phyloP scores from a whole-genome alignment of 768 basidiomycete species.

The Kockovaella imperatae region DNA sequence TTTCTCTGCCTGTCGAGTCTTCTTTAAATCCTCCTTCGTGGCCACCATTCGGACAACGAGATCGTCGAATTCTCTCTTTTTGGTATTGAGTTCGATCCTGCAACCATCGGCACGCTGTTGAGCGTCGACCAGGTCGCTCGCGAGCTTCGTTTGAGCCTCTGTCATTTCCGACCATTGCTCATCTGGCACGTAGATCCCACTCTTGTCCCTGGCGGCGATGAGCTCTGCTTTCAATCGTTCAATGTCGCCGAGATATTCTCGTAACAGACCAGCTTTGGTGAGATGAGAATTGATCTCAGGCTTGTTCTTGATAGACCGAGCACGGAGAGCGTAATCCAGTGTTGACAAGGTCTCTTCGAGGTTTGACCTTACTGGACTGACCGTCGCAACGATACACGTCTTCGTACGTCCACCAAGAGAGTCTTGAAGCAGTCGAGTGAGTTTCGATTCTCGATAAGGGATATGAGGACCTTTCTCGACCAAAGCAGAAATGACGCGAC shows the following conservation, averaged over 20 bases:
- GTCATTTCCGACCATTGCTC: slow-evolving; percentile 82
- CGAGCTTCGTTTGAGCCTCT: slow-evolving; percentile 64
- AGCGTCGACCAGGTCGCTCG: slow-evolving; percentile 73
- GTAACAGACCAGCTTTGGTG: slow-evolving; percentile 81
- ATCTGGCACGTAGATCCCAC: slow-evolving; percentile 86
- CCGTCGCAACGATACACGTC: slow-evolving; percentile 93
- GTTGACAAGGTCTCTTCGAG: slow-evolving; percentile 97
- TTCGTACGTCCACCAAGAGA: slow-evolving; percentile 96
- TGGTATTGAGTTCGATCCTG: slow-evolving; percentile 65
- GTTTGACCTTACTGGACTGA: slow-evolving; percentile 86
- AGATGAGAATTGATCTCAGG: slow-evolving; percentile 93
- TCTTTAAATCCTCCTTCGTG: slow-evolving; percentile 66
- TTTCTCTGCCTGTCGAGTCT: slow-evolving; percentile 37
- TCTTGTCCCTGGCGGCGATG: slow-evolving; percentile 82
- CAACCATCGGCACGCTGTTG: slow-evolving; percentile 72
- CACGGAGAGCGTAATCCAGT: slow-evolving; percentile 88
- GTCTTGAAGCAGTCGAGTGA: slow-evolving; percentile 94
- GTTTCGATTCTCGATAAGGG: slow-evolving; percentile 94
- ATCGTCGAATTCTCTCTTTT: slow-evolving; percentile 86
- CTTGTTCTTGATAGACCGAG: slow-evolving; percentile 89
- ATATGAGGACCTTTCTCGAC: slow-evolving; percentile 87
- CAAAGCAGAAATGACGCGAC: slow-evolving; percentile 89
- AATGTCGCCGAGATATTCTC: slow-evolving; percentile 89
- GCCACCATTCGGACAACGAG: slow-evolving; percentile 68
- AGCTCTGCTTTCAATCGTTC: slow-evolving; percentile 79